phyloP scores from a whole-genome alignment of 225 moss, liverwort and hornwort species.

The Takakia lepidozioides region DNA sequence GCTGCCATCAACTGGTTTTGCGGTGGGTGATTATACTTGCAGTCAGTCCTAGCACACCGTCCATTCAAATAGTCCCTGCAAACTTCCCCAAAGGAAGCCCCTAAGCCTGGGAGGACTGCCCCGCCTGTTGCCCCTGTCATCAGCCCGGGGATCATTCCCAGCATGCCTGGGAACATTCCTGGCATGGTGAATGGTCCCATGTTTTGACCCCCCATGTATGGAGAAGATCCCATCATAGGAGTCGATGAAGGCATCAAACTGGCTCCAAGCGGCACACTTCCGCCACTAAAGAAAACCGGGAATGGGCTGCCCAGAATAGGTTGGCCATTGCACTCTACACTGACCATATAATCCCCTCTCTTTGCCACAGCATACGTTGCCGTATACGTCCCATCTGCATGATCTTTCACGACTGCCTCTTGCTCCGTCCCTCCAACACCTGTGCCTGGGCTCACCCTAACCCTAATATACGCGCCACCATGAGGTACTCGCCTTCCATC shows the following conservation, averaged over 20 bases:
- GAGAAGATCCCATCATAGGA: slow-evolving; percentile 63
- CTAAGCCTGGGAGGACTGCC: slow-evolving; percentile 45
- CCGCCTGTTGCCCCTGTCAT: slow-evolving; percentile 73
- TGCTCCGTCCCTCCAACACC: slow-evolving; percentile 88
- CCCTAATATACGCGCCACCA: slow-evolving; percentile 95
- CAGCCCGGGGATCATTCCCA: slow-evolving; percentile 74
- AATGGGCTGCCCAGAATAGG: slow-evolving; percentile 87
- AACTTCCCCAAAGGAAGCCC: slow-evolving; percentile 57
- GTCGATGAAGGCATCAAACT: slow-evolving; percentile 61
- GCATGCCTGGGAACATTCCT: slow-evolving; percentile 97
- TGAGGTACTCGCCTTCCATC: slow-evolving; percentile 84
- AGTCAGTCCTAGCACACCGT: slow-evolving; percentile 43
- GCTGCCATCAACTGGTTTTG: slow-evolving; percentile 43
- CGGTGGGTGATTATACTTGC: slow-evolving; percentile 49
- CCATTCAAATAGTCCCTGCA: slow-evolving; percentile 58
- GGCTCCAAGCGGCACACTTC: slow-evolving; percentile 67
- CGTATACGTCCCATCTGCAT: slow-evolving; percentile 93
- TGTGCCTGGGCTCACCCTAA: slow-evolving; percentile 91
- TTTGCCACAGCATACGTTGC: slow-evolving; percentile 97
- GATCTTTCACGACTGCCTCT: slow-evolving; percentile 99
- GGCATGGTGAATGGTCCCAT: slow-evolving; percentile 69
- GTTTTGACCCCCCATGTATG: slow-evolving; percentile 72
- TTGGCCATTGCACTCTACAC: slow-evolving; percentile 91
- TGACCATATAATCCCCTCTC: slow-evolving; percentile 96
- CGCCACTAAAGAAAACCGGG: slow-evolving; percentile 98